Base-by-base conservation (phyloP, 805 yeast species). In the Nakazawaea holstii region DNA sequence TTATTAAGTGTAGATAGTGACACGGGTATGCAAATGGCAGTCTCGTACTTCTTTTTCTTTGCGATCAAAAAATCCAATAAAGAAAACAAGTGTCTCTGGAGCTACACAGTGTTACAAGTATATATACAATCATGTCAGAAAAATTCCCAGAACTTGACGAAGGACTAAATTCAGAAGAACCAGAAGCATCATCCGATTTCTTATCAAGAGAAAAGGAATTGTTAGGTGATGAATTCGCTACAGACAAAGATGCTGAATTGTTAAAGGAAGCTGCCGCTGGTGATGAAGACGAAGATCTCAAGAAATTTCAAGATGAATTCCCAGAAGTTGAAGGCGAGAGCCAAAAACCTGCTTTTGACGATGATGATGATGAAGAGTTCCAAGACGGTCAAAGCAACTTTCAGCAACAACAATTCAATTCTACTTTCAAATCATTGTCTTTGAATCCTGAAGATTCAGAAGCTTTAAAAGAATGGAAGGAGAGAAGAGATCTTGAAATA, bases 401-500 rank as follows among this genome's bases (percentile, higher is more conserved):
- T 57, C 62, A 62, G 51, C 59, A 66, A 46, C 41, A 35, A 20
- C 26, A 27, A 24, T 35, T 46, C 33, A 28, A 35, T 7, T 35
- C 49, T 5, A 56, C 64, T 5, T 48, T 48, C 37, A 38, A 48
- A 28, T 39, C 46, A 5, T 39, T 43, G 28, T 30, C 40, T 6
- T 48, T 59, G 56, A 52, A 58, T 48, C 55, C 61, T 51, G 71
- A 73, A 24, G 84, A 80, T 50, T 76, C 89, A 31, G 77, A 74
- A 55, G 81, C 83, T 29, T 63, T 81, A 44, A 65, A 70, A 56
- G 87, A 84, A 61, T 92, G 99, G 99, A 82, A 78, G 61, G 83
- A 80, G 57, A 82, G 89, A 57, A 79, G 89, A 59, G 85, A 80
- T 42, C 72, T 85, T 49, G 96, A 90, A 63, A 82, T 92, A 52